These are phyloP conservation scores for Biscogniauxia sp. DNA, from an alignment of 2,329 filamentous ascomycete genomes.

Conservation along the genomic window DNA sequence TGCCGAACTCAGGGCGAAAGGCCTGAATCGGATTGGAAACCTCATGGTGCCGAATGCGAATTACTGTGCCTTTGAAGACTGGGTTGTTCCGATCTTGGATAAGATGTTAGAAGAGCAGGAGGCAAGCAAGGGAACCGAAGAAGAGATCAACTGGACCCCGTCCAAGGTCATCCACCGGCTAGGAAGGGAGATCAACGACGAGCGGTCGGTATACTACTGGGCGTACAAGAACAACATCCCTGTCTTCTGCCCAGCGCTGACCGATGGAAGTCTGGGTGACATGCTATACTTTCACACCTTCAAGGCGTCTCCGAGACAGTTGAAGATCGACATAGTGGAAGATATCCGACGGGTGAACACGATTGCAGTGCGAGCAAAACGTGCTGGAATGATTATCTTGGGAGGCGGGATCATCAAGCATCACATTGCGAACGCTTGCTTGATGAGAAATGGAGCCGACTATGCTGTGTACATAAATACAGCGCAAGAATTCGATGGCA, in stretches of 20 bases:
- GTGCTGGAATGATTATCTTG: constrained; percentile 91
- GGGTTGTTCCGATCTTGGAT: constrained; percentile 94
- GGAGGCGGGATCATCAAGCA: constrained; percentile 97
- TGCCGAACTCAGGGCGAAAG: constrained; percentile 74
- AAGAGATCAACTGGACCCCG: constrained; percentile 85
- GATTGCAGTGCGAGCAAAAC: constrained; percentile 80
- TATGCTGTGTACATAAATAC: constrained; percentile 98
- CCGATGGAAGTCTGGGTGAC: constrained; percentile 91
- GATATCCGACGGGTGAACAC: constrained; percentile 94
- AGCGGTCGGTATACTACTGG: constrained; percentile 94
- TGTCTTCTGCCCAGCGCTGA: constrained; percentile 93
- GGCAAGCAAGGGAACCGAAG: constrained; percentile 61
- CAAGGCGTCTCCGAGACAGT: constrained; percentile 76
- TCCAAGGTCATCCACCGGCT: constrained; percentile 87
- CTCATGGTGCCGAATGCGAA: constrained; percentile 94
- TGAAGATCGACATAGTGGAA: constrained; percentile 87
- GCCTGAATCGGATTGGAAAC: constrained; percentile 94
- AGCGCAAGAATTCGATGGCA: constrained; percentile 94
- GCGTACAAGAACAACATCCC: constrained; percentile 96
- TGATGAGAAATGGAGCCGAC: constrained; percentile 97
- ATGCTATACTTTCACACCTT: constrained; percentile 99
- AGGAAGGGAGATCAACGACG: constrained; percentile 91
- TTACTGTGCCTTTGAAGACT: constrained; percentile 97
- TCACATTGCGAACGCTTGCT: constrained; percentile 93
- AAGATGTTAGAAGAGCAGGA: constrained; percentile 93